Base-by-base conservation (phyloP, 345 rosid species). In the Hevea brasiliensis region DNA sequence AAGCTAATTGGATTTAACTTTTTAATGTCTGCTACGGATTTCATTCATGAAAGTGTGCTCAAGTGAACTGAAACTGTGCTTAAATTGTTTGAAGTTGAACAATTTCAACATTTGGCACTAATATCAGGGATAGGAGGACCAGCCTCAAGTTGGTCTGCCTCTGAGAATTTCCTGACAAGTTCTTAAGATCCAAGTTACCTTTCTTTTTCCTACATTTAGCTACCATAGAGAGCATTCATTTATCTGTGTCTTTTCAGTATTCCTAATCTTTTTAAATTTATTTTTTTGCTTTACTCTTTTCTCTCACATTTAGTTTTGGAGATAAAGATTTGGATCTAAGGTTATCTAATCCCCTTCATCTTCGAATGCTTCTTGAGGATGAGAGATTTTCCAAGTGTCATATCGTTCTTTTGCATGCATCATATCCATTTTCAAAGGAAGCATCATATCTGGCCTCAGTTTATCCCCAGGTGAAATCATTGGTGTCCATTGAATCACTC, bases 351-450 rank as follows among this genome's bases (percentile, higher is more conserved):
- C 99, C 98, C 18, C 94, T 95, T 77, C 89, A 89, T 82, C 90
- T 95, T 18, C 87, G 93, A 79, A 74, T 59, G 24, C 72, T 95
- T 70, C 92, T 95, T 9, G 96, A 95, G 73, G 96, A 95, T 79
- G 79, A 87, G 79, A 83, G 92, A 72, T 95, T 89, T 87, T 81
- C 85, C 29, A 82, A 83, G 60, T 87, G 84, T 50, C 92, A 88
- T 61, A 74, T 95, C 2, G 94, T 95, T 79, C 91, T 95, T 70
- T 84, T 95, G 72, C 99, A 95, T 85, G 94, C 98, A 56, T 87
- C 99, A 58, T 95, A 92, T 82, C 99, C 98, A 56, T 95, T 88
- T 85, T 92, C 97, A 71, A 89, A 77, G 82, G 99, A 94, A 83
- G 99, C 98, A 27, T 91, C 98, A 42, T 89, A 81, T 84, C 79